A percentile compares a stretch with the other conserved stretches of the same genome.
Conservation (phyloP, 2,329 filamentous ascomycete genomes). For the Colletotrichum musicola region DNA sequence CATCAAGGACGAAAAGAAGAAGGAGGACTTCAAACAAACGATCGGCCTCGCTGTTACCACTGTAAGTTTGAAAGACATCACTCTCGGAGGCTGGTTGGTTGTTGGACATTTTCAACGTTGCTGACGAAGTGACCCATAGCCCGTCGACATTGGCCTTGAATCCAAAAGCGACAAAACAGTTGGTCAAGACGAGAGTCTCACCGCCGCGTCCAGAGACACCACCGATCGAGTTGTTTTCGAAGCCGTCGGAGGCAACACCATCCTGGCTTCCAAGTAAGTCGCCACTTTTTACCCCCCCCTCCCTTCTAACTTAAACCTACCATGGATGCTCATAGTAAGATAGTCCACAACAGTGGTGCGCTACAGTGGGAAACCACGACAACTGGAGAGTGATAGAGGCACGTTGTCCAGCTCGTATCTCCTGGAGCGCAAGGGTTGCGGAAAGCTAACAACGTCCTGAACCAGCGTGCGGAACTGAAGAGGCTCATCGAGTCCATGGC, state of each 20-base stretch:
- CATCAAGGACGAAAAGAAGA: background rate
- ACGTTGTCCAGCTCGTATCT: background rate
- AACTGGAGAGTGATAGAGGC: slow-evolving; percentile 33
- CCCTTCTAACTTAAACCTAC: no score
- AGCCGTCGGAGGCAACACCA: slow-evolving; percentile 26
- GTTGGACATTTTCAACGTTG: background rate
- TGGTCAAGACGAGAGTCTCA: background rate
- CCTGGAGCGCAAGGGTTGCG: background rate
- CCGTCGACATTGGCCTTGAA: background rate
- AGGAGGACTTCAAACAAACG: background rate
- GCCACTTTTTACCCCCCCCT: no score
- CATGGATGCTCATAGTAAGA: background rate
- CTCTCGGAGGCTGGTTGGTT: no score
- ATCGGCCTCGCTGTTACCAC: slow-evolving; percentile 12
- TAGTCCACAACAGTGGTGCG: slow-evolving; percentile 22
- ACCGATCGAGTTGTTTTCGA: slow-evolving; percentile 17
- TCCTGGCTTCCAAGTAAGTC: slow-evolving; percentile 22
- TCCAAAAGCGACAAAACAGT: background rate
- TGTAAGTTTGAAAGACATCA: background rate
- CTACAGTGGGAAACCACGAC: background rate
- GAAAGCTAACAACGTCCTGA: background rate
- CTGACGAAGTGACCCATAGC: background rate
- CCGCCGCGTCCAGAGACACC: background rate
- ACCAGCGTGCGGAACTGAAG: slow-evolving; percentile 5
- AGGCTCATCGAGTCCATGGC: slow-evolving; percentile 12